These are phyloP conservation scores for Betula pendula DNA, from an alignment of 306 rosid species.

Conservation along the genomic window DNA sequence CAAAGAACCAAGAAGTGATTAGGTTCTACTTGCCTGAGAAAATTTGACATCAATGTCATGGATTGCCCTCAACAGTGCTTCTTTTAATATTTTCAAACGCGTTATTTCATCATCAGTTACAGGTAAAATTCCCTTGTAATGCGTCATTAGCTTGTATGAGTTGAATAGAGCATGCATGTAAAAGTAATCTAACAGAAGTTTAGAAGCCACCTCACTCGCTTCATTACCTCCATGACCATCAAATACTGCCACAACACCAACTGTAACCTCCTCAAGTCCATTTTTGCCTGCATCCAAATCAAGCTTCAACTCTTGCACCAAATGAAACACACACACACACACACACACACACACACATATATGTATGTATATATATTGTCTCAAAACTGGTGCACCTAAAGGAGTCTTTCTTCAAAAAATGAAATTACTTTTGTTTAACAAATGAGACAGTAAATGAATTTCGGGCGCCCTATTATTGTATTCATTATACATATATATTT, in stretches of 20 bases:
- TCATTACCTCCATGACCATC: conserved; percentile 11
- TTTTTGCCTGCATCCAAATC: conserved; percentile 1
- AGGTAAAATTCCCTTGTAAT: not conserved
- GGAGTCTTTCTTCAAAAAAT: not conserved
- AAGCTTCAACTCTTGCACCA: not conserved
- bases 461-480: not conserved
- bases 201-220: conserved; percentile 14
- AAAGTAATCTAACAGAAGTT: conserved; percentile 7
- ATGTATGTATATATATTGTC: too few species aligned
- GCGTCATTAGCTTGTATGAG: not conserved
- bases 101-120: not conserved
- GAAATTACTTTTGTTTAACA: not conserved
- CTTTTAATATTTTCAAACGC: not conserved
- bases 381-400: not conserved
- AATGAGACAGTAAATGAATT: not conserved
- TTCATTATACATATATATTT: not conserved
- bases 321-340: too few species aligned
- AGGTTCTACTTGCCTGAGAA: not conserved
- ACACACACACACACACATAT: too few species aligned
- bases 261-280: not conserved
- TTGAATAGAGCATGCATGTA: not conserved
- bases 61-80: not conserved
- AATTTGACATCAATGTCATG: conserved; percentile 1
- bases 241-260: conserved; percentile 13
- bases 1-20: not conserved